A percentile compares a stretch with the other conserved stretches of the same genome.
These are phyloP conservation scores for Raphanus hybrid DNA, from an alignment of 441 rosid genomes.

Conservation along the genomic window DNA sequence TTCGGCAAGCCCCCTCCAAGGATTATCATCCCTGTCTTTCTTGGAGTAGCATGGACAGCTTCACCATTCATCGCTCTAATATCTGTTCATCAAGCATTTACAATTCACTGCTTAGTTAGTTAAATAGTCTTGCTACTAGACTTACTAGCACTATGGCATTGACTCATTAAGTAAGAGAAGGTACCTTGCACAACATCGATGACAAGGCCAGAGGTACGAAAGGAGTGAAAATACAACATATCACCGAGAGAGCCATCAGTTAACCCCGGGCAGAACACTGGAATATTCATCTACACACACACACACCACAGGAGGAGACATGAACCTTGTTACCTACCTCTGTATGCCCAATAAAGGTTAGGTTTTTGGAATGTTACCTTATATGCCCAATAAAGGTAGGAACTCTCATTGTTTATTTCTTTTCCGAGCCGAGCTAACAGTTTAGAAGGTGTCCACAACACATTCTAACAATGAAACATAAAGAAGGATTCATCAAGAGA, in stretches of 20 bases:
- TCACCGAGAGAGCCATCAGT: slow-evolving; percentile 97
- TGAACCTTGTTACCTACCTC: neutral
- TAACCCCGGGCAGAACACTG: slow-evolving; percentile 88
- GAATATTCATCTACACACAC: slow-evolving; percentile 73
- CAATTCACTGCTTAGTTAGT: neutral
- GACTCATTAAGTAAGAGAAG: slow-evolving; percentile 16
- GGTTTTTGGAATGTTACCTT: slow-evolving; percentile 52
- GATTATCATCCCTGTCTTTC: slow-evolving; percentile 86
- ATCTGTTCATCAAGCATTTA: slow-evolving; percentile 49
- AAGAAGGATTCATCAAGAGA: slow-evolving; percentile 1
- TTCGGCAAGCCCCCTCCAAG: slow-evolving; percentile 95
- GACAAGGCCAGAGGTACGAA: slow-evolving; percentile 61
- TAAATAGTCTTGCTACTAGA: slow-evolving; percentile 6
- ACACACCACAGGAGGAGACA: slow-evolving; percentile 15
- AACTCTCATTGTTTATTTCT: slow-evolving; percentile 81
- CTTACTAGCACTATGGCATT: neutral
- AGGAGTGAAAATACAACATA: slow-evolving; percentile 92
- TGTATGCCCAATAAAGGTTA: neutral
- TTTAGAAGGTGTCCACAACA: slow-evolving; percentile 90
- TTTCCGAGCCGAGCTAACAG: slow-evolving; percentile 78
- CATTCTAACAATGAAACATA: slow-evolving; percentile 46
- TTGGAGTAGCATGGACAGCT: slow-evolving; percentile 80
- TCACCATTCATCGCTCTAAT: slow-evolving; percentile 83
- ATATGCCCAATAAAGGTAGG: slow-evolving; percentile 94
- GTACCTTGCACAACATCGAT: slow-evolving; percentile 79